Base-by-base conservation (phyloP, 768 basidiomycete genomes). In the Tylopilus intermedius region DNA sequence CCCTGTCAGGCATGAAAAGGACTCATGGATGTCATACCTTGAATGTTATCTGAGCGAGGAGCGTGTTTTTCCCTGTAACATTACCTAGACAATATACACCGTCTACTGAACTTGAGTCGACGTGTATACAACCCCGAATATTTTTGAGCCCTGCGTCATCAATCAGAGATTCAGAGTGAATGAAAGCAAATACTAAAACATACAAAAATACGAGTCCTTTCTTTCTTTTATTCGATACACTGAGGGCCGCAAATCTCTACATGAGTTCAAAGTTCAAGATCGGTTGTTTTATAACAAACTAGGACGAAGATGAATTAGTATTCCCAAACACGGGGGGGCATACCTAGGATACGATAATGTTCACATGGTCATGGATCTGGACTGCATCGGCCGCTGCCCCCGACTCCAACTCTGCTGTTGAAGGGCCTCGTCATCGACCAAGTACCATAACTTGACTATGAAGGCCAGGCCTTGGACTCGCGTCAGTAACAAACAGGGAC, bases 291-390 rank as follows among this genome's bases (percentile, higher is more conserved):
- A 8, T 27, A 24, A 11, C 11, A 4, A 22, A 27, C 18, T 18
- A 18, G 18, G 18, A 3, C 47, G 39, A 15, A 26, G 21, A 14
- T 33, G 13, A 26, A 10, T 10, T 30, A 30, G 8, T 21, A 15
- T 40, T 13, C 8, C 42, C 13, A 15, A n/a, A 33, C 39, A 8
- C 10, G 9, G 2, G 4, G 35, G 5, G 38, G n/a, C 5, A 5
- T 50, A 61, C 50, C 32, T 56, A 40, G 4, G 27, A 38, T 38
- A n/a, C 8, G 8, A 18, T 4, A 38, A 18, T 9, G 5, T 39
- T 56, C 42, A 64, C 49, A 66, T 11, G n/a, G 56, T 63, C 58
- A 52, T 37, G 42, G 64, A 53, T 48, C 61, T 56, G 22, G 49
- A 42, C 11, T 13, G 44, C 41, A 48, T 45, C 21, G 51, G 47